Evolutionary conservation across 179 eudicot genomes (phyloP).

Genomic region (Silene noctiflora): DNA sequence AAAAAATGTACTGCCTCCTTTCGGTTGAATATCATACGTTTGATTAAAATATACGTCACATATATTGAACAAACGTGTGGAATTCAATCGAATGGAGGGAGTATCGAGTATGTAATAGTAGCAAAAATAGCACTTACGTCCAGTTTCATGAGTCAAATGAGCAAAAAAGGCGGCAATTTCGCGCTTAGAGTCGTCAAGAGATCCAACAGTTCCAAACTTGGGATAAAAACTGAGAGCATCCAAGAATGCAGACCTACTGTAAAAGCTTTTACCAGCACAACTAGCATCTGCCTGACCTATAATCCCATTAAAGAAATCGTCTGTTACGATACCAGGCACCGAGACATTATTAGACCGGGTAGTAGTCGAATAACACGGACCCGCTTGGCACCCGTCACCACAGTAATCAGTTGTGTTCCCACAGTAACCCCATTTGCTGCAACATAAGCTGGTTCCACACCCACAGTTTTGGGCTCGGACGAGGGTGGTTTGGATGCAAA

Average conservation of each 20-base stretch:
- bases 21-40: too few relatives aligned
- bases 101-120: too few relatives aligned
- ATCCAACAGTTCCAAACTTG: conserved; percentile 30
- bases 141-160: conserved; percentile 38
- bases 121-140: conserved; percentile 26
- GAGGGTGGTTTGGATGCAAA: conserved; percentile 1
- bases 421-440: conserved; percentile 33
- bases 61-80: too few relatives aligned
- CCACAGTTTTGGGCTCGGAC: conserved; percentile 26
- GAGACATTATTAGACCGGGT: conserved; percentile 16
- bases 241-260: conserved; percentile 27
- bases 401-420: conserved; percentile 28
- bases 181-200: conserved; percentile 30
- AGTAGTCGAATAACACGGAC: conserved; percentile 26
- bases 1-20: too few relatives aligned
- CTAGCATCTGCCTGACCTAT: conserved; percentile 30
- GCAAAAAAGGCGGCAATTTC: conserved; percentile 36
- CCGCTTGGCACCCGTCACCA: conserved; percentile 32
- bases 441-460: conserved; percentile 21
- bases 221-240: conserved; percentile 29
- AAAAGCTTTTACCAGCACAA: conserved; percentile 34
- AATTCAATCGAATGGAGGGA: too few relatives aligned
- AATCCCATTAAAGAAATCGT: conserved; percentile 29
- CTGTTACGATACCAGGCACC: conserved; percentile 27
- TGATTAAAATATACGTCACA: too few relatives aligned